Evolutionary conservation across 176 grass and related monocot genomes (phyloP).

Genomic region (Aegilops tauschii): DNA sequence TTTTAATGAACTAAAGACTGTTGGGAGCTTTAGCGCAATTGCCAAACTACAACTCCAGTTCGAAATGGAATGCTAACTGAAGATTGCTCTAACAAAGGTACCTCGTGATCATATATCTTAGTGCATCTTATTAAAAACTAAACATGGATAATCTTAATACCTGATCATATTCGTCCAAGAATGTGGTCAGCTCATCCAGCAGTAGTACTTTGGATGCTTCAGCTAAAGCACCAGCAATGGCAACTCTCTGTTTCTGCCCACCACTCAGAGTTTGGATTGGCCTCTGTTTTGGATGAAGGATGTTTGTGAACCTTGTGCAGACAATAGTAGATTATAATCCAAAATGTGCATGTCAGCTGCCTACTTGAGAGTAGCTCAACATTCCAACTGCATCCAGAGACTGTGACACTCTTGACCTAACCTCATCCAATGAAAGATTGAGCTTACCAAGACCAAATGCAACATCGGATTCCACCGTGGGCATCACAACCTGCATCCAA

Average conservation of each 20-base stretch:
- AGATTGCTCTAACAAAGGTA: background rate
- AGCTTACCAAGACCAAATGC: constrained; percentile 98
- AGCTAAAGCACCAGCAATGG: constrained; percentile 92
- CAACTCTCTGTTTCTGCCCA: constrained; percentile 97
- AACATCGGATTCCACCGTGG: constrained; percentile 85
- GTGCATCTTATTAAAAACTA: background rate
- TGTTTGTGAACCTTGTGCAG: constrained; percentile 39
- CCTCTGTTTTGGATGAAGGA: constrained; percentile 66
- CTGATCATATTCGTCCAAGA: constrained; percentile 94
- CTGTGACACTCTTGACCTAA: constrained; percentile 74
- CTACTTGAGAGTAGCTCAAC: constrained; percentile 85
- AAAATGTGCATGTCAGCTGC: constrained; percentile 40
- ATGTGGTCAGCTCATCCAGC: constrained; percentile 91
- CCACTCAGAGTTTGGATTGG: constrained; percentile 92
- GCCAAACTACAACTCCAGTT: background rate
- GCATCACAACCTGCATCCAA: constrained; percentile 77
- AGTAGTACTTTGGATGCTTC: constrained; percentile 84
- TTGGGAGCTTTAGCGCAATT: background rate
- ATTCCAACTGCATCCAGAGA: constrained; percentile 73
- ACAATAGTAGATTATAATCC: constrained; percentile 46
- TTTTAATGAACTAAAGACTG: background rate
- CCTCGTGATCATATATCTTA: background rate
- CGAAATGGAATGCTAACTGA: background rate
- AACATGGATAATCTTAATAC: constrained; percentile 30
- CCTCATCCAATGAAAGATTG: constrained; percentile 68